Evolutionary conservation across 2,329 filamentous ascomycete genomes (phyloP).

Genomic region (Diaporthe vexans): DNA sequence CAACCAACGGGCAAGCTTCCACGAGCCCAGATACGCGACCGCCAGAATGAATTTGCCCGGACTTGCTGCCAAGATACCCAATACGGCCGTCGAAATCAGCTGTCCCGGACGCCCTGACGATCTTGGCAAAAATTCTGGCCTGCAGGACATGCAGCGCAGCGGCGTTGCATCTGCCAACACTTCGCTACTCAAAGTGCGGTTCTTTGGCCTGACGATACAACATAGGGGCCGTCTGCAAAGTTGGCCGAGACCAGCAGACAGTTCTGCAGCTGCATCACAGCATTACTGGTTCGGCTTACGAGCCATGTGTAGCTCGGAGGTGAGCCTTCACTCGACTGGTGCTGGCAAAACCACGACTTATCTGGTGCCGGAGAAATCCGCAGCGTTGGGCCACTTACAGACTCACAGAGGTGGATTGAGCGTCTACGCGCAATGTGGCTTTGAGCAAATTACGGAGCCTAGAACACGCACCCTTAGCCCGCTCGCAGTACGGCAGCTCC

Average conservation of each 20-base stretch:
- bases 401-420: background rate
- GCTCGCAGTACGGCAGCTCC: background rate
- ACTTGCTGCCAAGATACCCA: background rate
- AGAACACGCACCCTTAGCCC: background rate
- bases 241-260: background rate
- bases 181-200: background rate
- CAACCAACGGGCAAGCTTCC: background rate
- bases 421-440: background rate
- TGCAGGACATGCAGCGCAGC: background rate
- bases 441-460: background rate
- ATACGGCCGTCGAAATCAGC: background rate
- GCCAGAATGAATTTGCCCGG: background rate
- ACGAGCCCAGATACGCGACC: background rate
- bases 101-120: background rate
- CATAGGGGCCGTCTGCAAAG: background rate
- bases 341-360: background rate
- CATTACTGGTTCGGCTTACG: background rate
- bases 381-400: background rate
- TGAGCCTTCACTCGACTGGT: background rate
- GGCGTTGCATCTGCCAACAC: constrained; percentile 1
- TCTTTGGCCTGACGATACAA: background rate
- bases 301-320: background rate
- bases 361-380: constrained; percentile 5
- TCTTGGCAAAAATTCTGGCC: no score
- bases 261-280: background rate